Conservation (phyloP, 495 filamentous ascomycete genomes). For the Aspergillus mulundensis region DNA sequence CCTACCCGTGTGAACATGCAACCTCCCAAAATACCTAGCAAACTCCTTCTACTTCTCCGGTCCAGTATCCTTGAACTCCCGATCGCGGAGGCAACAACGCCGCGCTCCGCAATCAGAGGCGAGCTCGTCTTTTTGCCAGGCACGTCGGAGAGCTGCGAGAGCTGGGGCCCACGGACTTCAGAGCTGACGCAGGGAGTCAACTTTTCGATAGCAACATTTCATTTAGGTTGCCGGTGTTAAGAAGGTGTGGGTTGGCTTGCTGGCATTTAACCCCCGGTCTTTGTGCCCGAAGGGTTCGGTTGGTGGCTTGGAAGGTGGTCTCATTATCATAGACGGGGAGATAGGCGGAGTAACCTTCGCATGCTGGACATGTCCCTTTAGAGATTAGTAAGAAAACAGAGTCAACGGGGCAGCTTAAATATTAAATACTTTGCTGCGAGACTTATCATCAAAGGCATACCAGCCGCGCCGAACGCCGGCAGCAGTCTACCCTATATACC, state of each 20-base stretch:
- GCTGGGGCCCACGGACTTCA: slow-evolving; percentile 65
- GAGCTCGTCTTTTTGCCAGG: slow-evolving; percentile 75
- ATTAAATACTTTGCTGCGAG: too few relatives aligned
- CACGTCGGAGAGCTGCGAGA: slow-evolving; percentile 59
- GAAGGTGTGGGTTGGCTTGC: slow-evolving; percentile 19
- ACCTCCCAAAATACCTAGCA: slow-evolving; percentile 60
- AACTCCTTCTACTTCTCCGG: slow-evolving; percentile 58
- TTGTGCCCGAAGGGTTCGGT: slow-evolving; percentile 44
- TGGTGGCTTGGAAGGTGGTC: slow-evolving; percentile 39
- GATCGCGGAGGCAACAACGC: slow-evolving; percentile 69
- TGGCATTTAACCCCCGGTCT: slow-evolving; percentile 44
- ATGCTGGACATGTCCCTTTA: neutral
- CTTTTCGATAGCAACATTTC: slow-evolving; percentile 58
- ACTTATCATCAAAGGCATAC: too few relatives aligned
- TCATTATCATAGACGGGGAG: slow-evolving; percentile 48
- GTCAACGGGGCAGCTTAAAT: too few relatives aligned
- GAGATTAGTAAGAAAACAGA: too few relatives aligned
- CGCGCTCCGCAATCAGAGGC: slow-evolving; percentile 65
- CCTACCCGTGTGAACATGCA: slow-evolving; percentile 47
- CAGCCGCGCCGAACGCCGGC: too few relatives aligned
- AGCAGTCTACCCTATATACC: too few relatives aligned
- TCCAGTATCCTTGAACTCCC: slow-evolving; percentile 59
- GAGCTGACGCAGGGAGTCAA: slow-evolving; percentile 69
- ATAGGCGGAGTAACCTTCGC: slow-evolving; percentile 48
- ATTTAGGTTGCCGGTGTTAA: slow-evolving; percentile 44